Base-by-base conservation (phyloP, 148 eudicot species). In the Chenopodium formosanum region DNA sequence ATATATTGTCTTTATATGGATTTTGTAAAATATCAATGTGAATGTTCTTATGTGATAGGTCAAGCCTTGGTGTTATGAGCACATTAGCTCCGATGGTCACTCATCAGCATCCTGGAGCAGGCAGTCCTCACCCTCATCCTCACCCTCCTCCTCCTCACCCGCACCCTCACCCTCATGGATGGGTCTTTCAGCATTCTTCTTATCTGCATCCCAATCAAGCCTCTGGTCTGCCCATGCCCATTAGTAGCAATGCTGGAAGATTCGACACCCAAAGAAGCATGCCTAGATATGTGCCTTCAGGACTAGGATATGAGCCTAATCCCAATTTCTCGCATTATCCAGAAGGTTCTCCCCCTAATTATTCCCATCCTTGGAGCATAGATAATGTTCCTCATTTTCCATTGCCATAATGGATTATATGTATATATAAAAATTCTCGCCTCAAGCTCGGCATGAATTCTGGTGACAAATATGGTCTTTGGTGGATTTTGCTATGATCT, bases 31-130 rank as follows among this genome's bases (percentile, higher is more conserved):
- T 14, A 46, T 71, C 32, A 17, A 76, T 70, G 73, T 25, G 47
- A 46, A 22, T 79, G 67, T 64, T 70, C 12, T 40, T 70, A 66
- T 75, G 34, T 17, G 80, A 44, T 75, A 84, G 86, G 78, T 64
- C 83, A 48, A 84, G 69, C 78, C 77, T 84, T 32, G 86, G 83
- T 77, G 73, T 73, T 4, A 71, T 84, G 77, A 84, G 83, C 80
- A 50, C 86, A 76, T 34, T 76, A 47, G 25, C 83, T 2, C 83
- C 83, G 9, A 80, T 84, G 80, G 70, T 84, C 34, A 56, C 76
- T 60, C 86, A 84, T 64, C 86, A 84, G 53, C 83, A 72, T 73
- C 86, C 86, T 1, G 78, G 73, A 7, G 73, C 67, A 46, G 69
- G 74, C 20, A 44, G 73, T 29, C 83, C 83, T 76, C 83, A 56